Percentiles rank a stretch among this genome's conserved stretches.
These are phyloP conservation scores for Thelephora aurantiotincta DNA, from an alignment of 768 basidiomycete genomes.

Conservation along the genomic window DNA sequence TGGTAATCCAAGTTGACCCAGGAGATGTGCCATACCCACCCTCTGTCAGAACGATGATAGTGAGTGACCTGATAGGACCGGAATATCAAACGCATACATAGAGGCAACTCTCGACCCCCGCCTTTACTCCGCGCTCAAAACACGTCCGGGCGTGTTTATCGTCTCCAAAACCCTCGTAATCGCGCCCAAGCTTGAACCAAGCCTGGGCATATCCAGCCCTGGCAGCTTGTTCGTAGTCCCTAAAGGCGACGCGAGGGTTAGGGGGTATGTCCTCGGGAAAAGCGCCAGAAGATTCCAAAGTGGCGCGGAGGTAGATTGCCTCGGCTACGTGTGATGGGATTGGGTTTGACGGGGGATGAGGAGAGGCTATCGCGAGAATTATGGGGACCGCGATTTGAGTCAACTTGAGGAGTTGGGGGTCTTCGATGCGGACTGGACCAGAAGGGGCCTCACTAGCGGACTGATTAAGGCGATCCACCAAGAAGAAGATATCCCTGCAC, in stretches of 20 bases:
- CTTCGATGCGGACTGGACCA: conserved; percentile 40
- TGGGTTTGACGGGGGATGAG: conserved; percentile 18
- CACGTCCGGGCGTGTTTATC: conserved; percentile 61
- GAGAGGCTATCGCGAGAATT: conserved; percentile 41
- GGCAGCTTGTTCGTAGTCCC: conserved; percentile 79
- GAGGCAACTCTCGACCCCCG: conserved; percentile 63
- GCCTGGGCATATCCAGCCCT: conserved; percentile 63
- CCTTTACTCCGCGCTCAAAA: conserved; percentile 70
- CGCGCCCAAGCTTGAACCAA: conserved; percentile 86
- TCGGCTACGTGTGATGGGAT: conserved; percentile 40
- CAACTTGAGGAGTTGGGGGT: conserved; percentile 45
- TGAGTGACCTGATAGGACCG: conserved; percentile 1
- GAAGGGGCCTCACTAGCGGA: conserved; percentile 18
- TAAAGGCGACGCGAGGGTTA: conserved; percentile 71
- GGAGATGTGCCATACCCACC: conserved; percentile 83
- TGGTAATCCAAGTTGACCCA: conserved; percentile 69
- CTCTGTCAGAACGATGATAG: conserved; percentile 33
- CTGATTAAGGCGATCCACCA: conserved; percentile 47
- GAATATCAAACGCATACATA: conserved; percentile 32
- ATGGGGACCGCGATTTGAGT: conserved; percentile 50
- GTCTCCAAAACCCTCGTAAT: conserved; percentile 85
- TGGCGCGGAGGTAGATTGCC: conserved; percentile 64
- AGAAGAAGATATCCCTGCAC: conserved; percentile 71
- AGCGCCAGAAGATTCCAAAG: conserved; percentile 57
- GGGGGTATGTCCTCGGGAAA: conserved; percentile 50